Base-by-base conservation (phyloP, 202 grass and related monocot genomes). In the Digitaria exilis region DNA sequence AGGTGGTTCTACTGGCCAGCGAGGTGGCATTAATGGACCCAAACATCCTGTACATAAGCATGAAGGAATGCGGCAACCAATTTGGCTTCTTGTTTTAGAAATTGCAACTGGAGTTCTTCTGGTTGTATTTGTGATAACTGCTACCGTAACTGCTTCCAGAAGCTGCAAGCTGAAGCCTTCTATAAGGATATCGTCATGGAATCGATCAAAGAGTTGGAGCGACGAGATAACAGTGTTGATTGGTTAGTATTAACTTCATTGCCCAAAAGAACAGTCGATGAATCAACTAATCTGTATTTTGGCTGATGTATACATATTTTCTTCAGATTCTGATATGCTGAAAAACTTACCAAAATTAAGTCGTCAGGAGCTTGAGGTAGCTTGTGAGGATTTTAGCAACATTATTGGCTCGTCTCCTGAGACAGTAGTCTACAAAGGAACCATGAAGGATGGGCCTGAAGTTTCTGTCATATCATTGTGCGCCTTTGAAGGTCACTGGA, bases 331-430 rank as follows among this genome's bases (percentile, higher is more conserved):
- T 67, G 93, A 94, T 79, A 81, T 91, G 67, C 83, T 96, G 85
- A 99, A 99, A 85, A 89, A 81, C 76, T 75, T 99, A 56, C 80
- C 75, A 48, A 96, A 88, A 68, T 29, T 99, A 77, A 89, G 81
- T 69, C 89, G 96, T 4, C 91, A 89, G 75, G 96, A 96, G 46
- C 93, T 99, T 88, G 96, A 99, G 87, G 73, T 89, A 59, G 93
- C 96, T 58, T 99, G 96, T 89, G 96, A 99, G 78, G 96, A 99
- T 89, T 99, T 99, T 75, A 99, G 96, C 88, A 99, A 99, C 86
- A 99, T 99, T 75, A 99, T 99, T 77, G 91, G 89, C 6, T 94
- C 96, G 34, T 81, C 91, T 46, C 84, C 90, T 14, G 91, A 94
- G 76, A 88, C 87, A 24, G 45, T 99, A 72, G 86, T 99, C 8